These are phyloP conservation scores for Chrysoporthe puriensis DNA, from an alignment of 2,329 filamentous ascomycete genomes.

Conservation along the genomic window DNA sequence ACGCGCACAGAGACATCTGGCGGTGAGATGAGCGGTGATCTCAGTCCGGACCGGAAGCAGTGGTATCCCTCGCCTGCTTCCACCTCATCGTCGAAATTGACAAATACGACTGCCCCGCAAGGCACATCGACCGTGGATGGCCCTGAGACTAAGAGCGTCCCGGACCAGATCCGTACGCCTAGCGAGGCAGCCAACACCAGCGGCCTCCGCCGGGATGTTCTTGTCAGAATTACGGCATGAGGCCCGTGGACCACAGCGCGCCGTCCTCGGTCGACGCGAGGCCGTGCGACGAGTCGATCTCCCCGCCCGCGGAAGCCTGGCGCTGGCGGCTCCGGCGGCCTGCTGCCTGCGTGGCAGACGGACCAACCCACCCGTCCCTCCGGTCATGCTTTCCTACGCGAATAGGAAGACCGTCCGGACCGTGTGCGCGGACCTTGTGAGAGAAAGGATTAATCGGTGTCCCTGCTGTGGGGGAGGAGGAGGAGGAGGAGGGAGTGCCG, in stretches of 20 bases:
- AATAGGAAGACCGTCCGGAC: conserved; percentile 34
- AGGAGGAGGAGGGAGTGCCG: conserved; percentile 45
- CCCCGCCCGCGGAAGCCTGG: conserved; percentile 48
- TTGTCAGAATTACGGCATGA: conserved; percentile 28
- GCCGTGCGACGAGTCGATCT: conserved; percentile 53
- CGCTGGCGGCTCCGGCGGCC: conserved; percentile 41
- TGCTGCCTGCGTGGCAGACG: conserved; percentile 39
- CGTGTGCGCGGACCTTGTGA: conserved; percentile 53
- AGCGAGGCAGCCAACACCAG: too few species aligned
- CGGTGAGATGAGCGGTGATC: conserved; percentile 41
- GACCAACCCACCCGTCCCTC: conserved; percentile 42
- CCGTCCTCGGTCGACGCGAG: conserved; percentile 45
- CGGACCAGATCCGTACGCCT: too few species aligned
- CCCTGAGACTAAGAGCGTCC: too few species aligned
- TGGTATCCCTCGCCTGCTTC: too few species aligned
- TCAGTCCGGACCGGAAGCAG: conserved; percentile 26
- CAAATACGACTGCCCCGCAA: too few species aligned
- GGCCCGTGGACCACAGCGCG: conserved; percentile 53
- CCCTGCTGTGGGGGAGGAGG: too few species aligned
- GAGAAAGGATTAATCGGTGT: too few species aligned
- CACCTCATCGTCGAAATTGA: too few species aligned
- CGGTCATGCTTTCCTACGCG: conserved; percentile 30
- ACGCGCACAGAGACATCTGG: conserved; percentile 51
- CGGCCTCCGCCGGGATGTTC: too few species aligned
- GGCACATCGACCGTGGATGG: too few species aligned